Conservation (phyloP, 2,329 filamentous ascomycete species). For the Ophiocordyceps polyrhachis-furcata region DNA sequence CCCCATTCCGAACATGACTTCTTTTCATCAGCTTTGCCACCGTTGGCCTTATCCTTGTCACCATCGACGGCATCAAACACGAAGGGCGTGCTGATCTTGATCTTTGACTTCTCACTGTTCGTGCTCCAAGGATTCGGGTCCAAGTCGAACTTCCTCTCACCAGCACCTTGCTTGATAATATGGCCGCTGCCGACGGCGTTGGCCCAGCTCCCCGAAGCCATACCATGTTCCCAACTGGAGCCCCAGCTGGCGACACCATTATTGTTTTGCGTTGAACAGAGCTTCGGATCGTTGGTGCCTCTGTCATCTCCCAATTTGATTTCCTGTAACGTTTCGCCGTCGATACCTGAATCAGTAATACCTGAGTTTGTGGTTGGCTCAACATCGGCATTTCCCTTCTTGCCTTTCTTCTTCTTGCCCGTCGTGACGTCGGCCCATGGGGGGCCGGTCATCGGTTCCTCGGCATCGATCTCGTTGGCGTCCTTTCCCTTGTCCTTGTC, state of each 20-base stretch:
- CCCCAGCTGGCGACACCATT: slow-evolving; percentile 38
- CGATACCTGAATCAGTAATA: slow-evolving; percentile 19
- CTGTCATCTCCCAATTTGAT: slow-evolving; percentile 44
- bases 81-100: slow-evolving; percentile 25
- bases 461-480: slow-evolving; percentile 16
- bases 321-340: slow-evolving; percentile 40
- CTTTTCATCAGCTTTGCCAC: slow-evolving; percentile 20
- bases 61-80: slow-evolving; percentile 29
- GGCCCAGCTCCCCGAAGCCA: slow-evolving; percentile 25
- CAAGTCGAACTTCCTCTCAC: slow-evolving; percentile 21
- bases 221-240: slow-evolving; percentile 36
- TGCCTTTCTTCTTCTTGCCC: slow-evolving; percentile 25
- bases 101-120: slow-evolving; percentile 30
- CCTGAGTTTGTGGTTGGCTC: slow-evolving; percentile 11
- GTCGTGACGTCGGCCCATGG: slow-evolving; percentile 12
- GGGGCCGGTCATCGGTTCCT: slow-evolving; percentile 19
- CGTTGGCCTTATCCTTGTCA: slow-evolving; percentile 22
- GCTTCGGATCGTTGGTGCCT: slow-evolving; percentile 35
- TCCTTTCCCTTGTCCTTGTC: slow-evolving; percentile 3
- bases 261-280: slow-evolving; percentile 28
- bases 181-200: slow-evolving; percentile 12
- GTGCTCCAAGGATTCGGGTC: slow-evolving; percentile 31
- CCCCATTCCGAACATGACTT: slow-evolving; percentile 16
- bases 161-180: slow-evolving; percentile 11
- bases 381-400: slow-evolving; percentile 8